phyloP scores from a whole-genome alignment of 768 basidiomycete species.

The Boletus coccyginus region DNA sequence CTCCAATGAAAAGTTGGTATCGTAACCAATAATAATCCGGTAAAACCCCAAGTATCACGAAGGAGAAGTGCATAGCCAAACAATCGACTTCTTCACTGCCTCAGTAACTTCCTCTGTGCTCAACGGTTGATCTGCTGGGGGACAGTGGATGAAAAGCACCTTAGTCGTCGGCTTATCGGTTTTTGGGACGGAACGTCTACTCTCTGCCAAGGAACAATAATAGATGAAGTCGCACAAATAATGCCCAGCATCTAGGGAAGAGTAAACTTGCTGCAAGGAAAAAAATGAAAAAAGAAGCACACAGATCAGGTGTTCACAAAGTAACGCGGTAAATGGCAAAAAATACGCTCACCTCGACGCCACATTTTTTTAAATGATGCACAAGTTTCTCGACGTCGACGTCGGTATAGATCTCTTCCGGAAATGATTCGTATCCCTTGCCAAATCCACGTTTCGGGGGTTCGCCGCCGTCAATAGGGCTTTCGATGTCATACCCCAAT shows the following conservation, averaged over 20 bases:
- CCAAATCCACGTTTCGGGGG: slow-evolving; percentile 35
- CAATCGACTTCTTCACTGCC: slow-evolving; percentile 56
- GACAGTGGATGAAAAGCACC: slow-evolving; percentile 71
- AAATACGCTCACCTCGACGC: slow-evolving; percentile 29
- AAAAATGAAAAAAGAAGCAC: neutral
- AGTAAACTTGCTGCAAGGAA: slow-evolving; percentile 54
- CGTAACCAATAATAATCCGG: neutral
- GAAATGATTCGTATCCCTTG: slow-evolving; percentile 35
- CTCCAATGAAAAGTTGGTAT: slow-evolving; percentile 16
- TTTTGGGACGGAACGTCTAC: slow-evolving; percentile 41
- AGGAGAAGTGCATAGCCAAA: slow-evolving; percentile 48
- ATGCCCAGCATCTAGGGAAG: slow-evolving; percentile 74
- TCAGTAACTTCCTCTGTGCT: slow-evolving; percentile 66
- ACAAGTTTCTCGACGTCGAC: slow-evolving; percentile 38
- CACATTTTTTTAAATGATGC: slow-evolving; percentile 31
- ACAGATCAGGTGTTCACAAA: slow-evolving; percentile 7
- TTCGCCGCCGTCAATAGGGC: slow-evolving; percentile 27
- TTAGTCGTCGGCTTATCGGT: slow-evolving; percentile 33
- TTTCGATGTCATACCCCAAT: slow-evolving; percentile 28
- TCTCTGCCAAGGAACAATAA: slow-evolving; percentile 73
- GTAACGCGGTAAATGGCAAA: neutral
- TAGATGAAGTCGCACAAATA: slow-evolving; percentile 77
- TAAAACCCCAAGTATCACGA: slow-evolving; percentile 8
- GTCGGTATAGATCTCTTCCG: slow-evolving; percentile 36
- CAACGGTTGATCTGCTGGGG: slow-evolving; percentile 63